These are phyloP conservation scores for Mrakia blollopis DNA, from an alignment of 768 basidiomycete species.

Conservation along the genomic window DNA sequence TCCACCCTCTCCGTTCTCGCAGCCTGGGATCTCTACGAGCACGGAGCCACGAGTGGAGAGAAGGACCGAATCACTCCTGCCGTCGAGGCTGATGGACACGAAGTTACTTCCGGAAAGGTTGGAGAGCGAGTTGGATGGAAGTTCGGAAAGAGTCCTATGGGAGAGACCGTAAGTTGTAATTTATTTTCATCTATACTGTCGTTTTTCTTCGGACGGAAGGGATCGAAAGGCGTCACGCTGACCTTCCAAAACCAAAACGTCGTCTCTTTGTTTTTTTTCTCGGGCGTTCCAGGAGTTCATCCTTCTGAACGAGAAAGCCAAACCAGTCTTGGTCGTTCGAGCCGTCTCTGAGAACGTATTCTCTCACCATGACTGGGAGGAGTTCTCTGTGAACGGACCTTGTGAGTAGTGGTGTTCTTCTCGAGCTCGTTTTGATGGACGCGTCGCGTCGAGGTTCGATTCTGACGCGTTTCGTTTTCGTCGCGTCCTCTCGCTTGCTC, in stretches of 20 bases:
- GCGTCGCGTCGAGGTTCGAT: background rate
- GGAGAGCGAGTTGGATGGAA: slow-evolving; percentile 14
- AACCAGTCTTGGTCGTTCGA: slow-evolving; percentile 40
- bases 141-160: slow-evolving; percentile 29
- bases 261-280: background rate
- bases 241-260: background rate
- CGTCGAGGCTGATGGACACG: slow-evolving; percentile 24
- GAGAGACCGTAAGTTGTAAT: slow-evolving; percentile 26
- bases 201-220: too few relatives aligned
- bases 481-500: background rate
- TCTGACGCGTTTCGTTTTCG: background rate
- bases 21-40: slow-evolving; percentile 28
- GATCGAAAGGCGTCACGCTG: background rate
- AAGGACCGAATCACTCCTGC: background rate
- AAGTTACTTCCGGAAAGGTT: background rate
- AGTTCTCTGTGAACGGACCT: slow-evolving; percentile 40
- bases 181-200: background rate
- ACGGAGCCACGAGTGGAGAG: background rate
- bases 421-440: background rate
- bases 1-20: slow-evolving; percentile 38
- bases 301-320: background rate
- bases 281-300: slow-evolving; percentile 20
- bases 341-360: slow-evolving; percentile 44
- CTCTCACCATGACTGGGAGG: slow-evolving; percentile 43
- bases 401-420: background rate